Conservation (phyloP, 805 yeast genomes). For the Lachancea dasiensis region DNA sequence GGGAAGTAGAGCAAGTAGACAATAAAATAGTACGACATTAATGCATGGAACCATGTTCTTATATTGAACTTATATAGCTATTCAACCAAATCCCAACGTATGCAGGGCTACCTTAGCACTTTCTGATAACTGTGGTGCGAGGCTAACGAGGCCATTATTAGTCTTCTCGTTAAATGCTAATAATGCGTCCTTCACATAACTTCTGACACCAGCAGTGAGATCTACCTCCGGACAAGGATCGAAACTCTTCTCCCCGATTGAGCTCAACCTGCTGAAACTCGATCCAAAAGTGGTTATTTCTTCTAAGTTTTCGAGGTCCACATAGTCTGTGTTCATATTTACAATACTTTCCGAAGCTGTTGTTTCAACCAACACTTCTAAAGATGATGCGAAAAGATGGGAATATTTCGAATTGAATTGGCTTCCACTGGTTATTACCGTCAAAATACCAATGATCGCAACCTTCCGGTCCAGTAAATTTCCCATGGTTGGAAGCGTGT, state of each 20-base stretch:
- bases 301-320: constrained; percentile 46
- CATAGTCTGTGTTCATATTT: constrained; percentile 33
- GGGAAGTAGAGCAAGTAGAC: background rate
- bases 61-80: background rate
- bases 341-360: constrained; percentile 35
- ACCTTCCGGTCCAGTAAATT: constrained; percentile 53
- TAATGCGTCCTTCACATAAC: constrained; percentile 19
- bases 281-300: constrained; percentile 84
- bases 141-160: constrained; percentile 15
- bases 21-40: constrained; percentile 2
- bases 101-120: constrained; percentile 25
- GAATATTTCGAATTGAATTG: constrained; percentile 39
- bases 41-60: constrained; percentile 1
- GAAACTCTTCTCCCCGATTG: constrained; percentile 51
- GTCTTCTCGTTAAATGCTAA: constrained; percentile 20
- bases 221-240: constrained; percentile 64
- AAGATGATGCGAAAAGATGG: constrained; percentile 36
- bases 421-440: constrained; percentile 35
- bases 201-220: constrained; percentile 23
- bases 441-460: constrained; percentile 44
- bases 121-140: constrained; percentile 27
- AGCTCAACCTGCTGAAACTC: constrained; percentile 64
- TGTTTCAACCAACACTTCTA: constrained; percentile 39
- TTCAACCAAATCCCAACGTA: constrained; percentile 6
- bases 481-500: constrained; percentile 41